Conservation (phyloP, 306 rosid species). For the Acmispon strigosus region DNA sequence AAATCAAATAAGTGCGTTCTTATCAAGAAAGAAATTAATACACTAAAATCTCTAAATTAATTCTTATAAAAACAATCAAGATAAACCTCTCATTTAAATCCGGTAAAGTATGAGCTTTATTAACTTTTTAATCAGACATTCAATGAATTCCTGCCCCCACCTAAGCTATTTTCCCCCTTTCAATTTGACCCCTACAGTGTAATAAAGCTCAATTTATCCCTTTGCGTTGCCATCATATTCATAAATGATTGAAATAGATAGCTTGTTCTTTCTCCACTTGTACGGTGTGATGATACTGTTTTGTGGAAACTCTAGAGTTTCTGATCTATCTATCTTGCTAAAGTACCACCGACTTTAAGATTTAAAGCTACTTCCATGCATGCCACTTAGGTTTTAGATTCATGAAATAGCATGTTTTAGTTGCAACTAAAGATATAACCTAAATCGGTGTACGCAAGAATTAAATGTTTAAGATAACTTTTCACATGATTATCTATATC, state of each 20-base stretch:
- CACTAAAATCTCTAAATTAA: no score
- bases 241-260: slow-evolving; percentile 12
- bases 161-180: neutral
- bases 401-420: neutral
- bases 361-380: neutral
- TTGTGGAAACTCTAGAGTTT: neutral
- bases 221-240: slow-evolving; percentile 10
- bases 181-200: slow-evolving; percentile 3
- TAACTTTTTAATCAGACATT: slow-evolving; percentile 1
- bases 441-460: neutral
- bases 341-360: neutral
- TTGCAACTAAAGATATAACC: neutral
- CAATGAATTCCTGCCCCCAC: slow-evolving; percentile 25
- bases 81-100: no score
- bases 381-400: neutral
- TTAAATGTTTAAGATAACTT: neutral
- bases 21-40: no score
- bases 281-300: neutral
- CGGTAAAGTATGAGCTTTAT: no score
- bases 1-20: no score
- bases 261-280: slow-evolving; percentile 8
- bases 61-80: no score
- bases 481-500: neutral
- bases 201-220: neutral
- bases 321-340: neutral